Evolutionary conservation across 495 filamentous ascomycete genomes (phyloP).

Genomic region (Penicillium alfredii): DNA sequence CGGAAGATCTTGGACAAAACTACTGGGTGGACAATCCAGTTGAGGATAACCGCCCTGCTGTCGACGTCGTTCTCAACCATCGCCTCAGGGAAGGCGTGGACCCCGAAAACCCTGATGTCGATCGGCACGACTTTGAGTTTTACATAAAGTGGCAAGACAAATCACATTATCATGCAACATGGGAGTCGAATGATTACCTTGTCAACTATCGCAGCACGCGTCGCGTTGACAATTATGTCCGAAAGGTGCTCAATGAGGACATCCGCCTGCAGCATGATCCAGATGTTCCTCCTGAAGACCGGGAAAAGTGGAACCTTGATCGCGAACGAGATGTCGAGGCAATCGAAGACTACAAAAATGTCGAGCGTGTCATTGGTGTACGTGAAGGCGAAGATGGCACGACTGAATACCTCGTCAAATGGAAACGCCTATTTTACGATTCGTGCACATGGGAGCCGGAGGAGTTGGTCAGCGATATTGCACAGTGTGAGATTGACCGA

Average conservation of each 20-base stretch:
- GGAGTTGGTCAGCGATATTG: conserved; percentile 63
- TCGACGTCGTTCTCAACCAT: conserved; percentile 87
- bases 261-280: conserved; percentile 61
- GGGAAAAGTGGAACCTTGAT: conserved; percentile 85
- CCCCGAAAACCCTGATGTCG: conserved; percentile 47
- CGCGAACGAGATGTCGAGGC: conserved; percentile 80
- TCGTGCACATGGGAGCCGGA: conserved; percentile 90
- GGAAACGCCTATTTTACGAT: conserved; percentile 82
- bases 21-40: conserved; percentile 59
- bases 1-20: conserved; percentile 47
- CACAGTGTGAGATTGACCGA: conserved; percentile 83
- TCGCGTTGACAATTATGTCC: conserved; percentile 88
- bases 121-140: conserved; percentile 82
- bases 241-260: conserved; percentile 70
- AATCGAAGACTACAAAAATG: conserved; percentile 75
- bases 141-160: conserved; percentile 97
- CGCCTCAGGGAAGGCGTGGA: conserved; percentile 64
- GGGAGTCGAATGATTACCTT: conserved; percentile 73
- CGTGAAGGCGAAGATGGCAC: conserved; percentile 64
- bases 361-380: conserved; percentile 84
- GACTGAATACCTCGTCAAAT: conserved; percentile 86
- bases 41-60: conserved; percentile 68
- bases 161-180: conserved; percentile 91
- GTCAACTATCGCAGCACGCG: conserved; percentile 67
- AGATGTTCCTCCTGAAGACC: conserved; percentile 74